Evolutionary conservation across 2,329 filamentous ascomycete genomes (phyloP).

Genomic region (Talaromyces marneffei): DNA sequence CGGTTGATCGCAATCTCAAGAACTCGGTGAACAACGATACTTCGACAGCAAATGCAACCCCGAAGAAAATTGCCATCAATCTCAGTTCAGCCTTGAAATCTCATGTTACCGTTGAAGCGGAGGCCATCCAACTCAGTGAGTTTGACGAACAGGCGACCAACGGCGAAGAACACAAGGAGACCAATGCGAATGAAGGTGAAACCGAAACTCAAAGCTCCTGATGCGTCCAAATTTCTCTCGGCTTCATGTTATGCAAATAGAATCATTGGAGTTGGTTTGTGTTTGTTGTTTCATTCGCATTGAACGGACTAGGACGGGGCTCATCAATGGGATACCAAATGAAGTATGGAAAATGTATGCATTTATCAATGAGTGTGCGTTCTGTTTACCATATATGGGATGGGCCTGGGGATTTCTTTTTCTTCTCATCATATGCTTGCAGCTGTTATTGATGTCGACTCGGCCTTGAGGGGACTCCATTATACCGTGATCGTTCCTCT

Average conservation of each 20-base stretch:
- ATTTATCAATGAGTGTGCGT: slow-evolving; percentile 20
- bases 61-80: slow-evolving; percentile 39
- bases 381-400: slow-evolving; percentile 1
- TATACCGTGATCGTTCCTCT: neutral
- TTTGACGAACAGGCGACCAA: slow-evolving; percentile 28
- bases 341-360: slow-evolving; percentile 4
- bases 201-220: slow-evolving; percentile 2
- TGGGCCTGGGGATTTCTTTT: neutral
- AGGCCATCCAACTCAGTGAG: slow-evolving; percentile 22
- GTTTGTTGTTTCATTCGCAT: slow-evolving; percentile 9
- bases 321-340: slow-evolving; percentile 1
- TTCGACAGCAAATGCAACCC: slow-evolving; percentile 18
- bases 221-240: neutral
- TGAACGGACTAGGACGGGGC: neutral
- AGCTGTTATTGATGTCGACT: neutral
- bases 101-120: slow-evolving; percentile 15
- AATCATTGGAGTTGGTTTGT: slow-evolving; percentile 10
- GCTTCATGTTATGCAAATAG: slow-evolving; percentile 8
- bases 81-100: slow-evolving; percentile 26
- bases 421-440: neutral
- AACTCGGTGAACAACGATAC: slow-evolving; percentile 23
- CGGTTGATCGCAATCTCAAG: slow-evolving; percentile 24
- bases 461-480: neutral
- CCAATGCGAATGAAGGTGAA: slow-evolving; percentile 6
- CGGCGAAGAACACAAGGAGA: slow-evolving; percentile 2